phyloP scores from a whole-genome alignment of 1,139 yeast genomes.

The Yamadazyma oceani region DNA sequence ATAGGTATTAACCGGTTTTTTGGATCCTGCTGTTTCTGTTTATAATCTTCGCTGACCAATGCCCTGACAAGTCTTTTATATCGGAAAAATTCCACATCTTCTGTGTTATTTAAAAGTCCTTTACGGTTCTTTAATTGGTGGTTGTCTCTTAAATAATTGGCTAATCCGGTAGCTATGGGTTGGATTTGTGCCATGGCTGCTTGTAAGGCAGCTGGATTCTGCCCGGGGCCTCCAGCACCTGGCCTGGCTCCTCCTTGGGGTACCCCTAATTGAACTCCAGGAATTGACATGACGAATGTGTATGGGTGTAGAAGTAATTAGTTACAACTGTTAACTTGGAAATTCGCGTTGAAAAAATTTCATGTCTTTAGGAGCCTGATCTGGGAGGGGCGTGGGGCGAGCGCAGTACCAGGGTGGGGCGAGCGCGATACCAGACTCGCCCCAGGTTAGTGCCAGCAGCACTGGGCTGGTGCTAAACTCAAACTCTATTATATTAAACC shows the following conservation, averaged over 20 bases:
- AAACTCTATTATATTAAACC: neutral
- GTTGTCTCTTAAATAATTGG: slow-evolving; percentile 68
- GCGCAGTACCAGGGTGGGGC: neutral
- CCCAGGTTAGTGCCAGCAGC: too few relatives aligned
- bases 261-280: slow-evolving; percentile 17
- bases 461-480: too few relatives aligned
- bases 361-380: neutral
- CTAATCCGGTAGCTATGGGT: slow-evolving; percentile 51
- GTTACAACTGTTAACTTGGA: neutral
- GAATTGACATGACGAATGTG: slow-evolving; percentile 14
- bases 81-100: slow-evolving; percentile 77
- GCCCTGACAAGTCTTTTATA: slow-evolving; percentile 83
- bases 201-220: slow-evolving; percentile 14
- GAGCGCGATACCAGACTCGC: neutral
- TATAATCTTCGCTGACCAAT: slow-evolving; percentile 70
- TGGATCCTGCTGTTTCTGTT: slow-evolving; percentile 53
- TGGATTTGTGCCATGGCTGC: slow-evolving; percentile 15
- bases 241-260: slow-evolving; percentile 12
- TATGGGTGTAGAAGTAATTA: neutral
- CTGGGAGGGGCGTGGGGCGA: neutral
- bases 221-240: slow-evolving; percentile 5
- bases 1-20: slow-evolving; percentile 59
- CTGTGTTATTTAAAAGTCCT: slow-evolving; percentile 70
- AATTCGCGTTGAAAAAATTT: too few relatives aligned
- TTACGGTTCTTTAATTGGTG: slow-evolving; percentile 70